Evolutionary conservation across 495 filamentous ascomycete species (phyloP), one percentile per base, ranked within the genome.

Genomic region (Bryoglossum gracile): DNA sequence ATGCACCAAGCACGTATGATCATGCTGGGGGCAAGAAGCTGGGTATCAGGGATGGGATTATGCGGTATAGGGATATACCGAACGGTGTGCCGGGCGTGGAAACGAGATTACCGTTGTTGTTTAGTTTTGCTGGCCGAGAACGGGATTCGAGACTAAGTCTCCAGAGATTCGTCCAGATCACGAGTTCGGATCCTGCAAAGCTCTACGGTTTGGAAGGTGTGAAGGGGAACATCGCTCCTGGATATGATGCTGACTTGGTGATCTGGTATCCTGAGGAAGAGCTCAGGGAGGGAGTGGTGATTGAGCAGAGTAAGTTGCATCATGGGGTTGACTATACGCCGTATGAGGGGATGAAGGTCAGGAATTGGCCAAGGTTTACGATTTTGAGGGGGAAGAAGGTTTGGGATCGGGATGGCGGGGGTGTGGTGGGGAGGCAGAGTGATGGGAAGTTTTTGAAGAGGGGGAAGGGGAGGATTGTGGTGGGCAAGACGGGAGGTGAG

Each of bases 1-100:
- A 70, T 50, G 63, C 62, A 9, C 68, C 68, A n/a, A 50, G 55
- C n/a, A 63, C 58, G 21, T 70, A 63, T 45, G 58, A 68, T 42
- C 61, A 68, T 36, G 57, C 65, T 1, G 54, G 57, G 1, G 66
- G 68, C 13, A 72, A 72, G 55, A 63, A 61, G 47, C 47, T 61
- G 9, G 68, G 66, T 1, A 54, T 62, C 2, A 53, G 52, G 4
- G 63, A 55, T 19, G 53, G 43, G 1, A 35, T 47, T 1, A 47
- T 48, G 43, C 16, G 36, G 25, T 68, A 65, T 46, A 62, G 59
- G n/a, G 50, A 67, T 28, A 67, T 69, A 24, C 74, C 75, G 3
- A 78, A 80, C 43, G 75, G 75, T 0, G 61, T 71, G 6, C 75
- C 75, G 0, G 76, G 75, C 0, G 61, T 80, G 3, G 76, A 78